A percentile compares a stretch with the other conserved stretches of the same genome.
Conservation (phyloP, 192 early-diverging fungal species). For the Geosiphon pyriformis region DNA sequence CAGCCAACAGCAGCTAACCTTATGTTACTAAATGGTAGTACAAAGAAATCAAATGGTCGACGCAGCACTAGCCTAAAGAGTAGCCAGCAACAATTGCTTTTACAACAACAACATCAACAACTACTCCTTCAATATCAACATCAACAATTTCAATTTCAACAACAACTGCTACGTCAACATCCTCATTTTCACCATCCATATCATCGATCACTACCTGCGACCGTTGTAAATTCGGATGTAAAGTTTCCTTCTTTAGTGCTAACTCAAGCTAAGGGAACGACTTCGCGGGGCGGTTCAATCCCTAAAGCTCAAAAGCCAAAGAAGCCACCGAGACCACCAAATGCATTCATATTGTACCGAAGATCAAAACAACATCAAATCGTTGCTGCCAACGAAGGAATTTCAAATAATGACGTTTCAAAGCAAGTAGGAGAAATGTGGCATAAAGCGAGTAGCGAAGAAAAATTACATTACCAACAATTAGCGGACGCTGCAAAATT, state of each 20-base stretch:
- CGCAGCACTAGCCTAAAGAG: background rate
- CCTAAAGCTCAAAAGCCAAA: constrained; percentile 20
- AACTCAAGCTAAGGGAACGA: background rate
- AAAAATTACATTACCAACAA: constrained; percentile 17
- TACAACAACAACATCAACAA: background rate
- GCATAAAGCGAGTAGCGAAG: constrained; percentile 27
- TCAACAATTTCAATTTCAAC: background rate
- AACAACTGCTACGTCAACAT: constrained; percentile 1
- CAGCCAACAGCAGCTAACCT: background rate
- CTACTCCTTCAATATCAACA: background rate
- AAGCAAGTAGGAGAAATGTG: constrained; percentile 31
- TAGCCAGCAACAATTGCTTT: background rate
- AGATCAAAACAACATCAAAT: constrained; percentile 24
- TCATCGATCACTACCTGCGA: background rate
- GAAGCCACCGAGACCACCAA: constrained; percentile 36
- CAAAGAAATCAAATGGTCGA: background rate
- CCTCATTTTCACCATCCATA: background rate
- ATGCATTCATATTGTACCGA: constrained; percentile 37
- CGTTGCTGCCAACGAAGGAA: constrained; percentile 16
- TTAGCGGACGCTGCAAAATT: constrained; percentile 26
- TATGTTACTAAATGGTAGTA: background rate
- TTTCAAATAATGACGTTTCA: constrained; percentile 32
- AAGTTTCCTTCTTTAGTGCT: constrained; percentile 21
- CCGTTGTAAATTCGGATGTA: constrained; percentile 1
- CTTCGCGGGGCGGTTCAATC: constrained; percentile 10